Conservation (phyloP, 495 filamentous ascomycete genomes). For the Penicillium desertorum region DNA sequence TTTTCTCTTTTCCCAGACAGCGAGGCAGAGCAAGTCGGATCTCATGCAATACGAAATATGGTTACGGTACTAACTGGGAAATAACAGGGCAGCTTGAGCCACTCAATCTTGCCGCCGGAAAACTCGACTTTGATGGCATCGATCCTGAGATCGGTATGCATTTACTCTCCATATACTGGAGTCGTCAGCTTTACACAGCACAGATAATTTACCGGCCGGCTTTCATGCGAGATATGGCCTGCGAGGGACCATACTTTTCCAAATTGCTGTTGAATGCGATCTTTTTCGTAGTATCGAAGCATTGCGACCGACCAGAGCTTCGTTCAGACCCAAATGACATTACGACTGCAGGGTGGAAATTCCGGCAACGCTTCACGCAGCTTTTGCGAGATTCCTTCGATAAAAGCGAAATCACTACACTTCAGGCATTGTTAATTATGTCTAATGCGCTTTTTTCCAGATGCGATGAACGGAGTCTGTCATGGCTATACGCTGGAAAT, state of each 20-base stretch:
- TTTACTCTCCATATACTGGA: slow-evolving; percentile 42
- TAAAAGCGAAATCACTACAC: slow-evolving; percentile 44
- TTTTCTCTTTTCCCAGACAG: slow-evolving; percentile 31
- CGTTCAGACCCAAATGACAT: slow-evolving; percentile 36
- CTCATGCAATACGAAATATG: not conserved
- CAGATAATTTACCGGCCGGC: slow-evolving; percentile 34
- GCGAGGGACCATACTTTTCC: slow-evolving; percentile 45
- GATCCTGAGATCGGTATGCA: slow-evolving; percentile 42
- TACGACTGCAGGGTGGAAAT: slow-evolving; percentile 38
- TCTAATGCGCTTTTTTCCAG: slow-evolving; percentile 39
- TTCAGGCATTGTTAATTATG: slow-evolving; percentile 47
- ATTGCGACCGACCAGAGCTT: slow-evolving; percentile 32
- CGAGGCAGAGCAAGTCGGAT: slow-evolving; percentile 26
- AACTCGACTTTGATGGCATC: slow-evolving; percentile 43
- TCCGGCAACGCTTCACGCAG: slow-evolving; percentile 39
- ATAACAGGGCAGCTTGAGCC: slow-evolving; percentile 31
- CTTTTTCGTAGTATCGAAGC: slow-evolving; percentile 42
- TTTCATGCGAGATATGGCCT: slow-evolving; percentile 40
- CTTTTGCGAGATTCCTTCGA: slow-evolving; percentile 41
- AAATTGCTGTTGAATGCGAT: slow-evolving; percentile 50
- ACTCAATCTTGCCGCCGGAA: slow-evolving; percentile 28
- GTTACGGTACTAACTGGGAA: not conserved
- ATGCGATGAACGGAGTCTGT: slow-evolving; percentile 42
- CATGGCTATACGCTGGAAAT: slow-evolving; percentile 48
- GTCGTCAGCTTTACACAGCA: slow-evolving; percentile 37